A percentile compares a stretch with the other conserved stretches of the same genome.
Evolutionary conservation across 768 basidiomycete species (phyloP).

Genomic region (Xerocomellus amylosporus): DNA sequence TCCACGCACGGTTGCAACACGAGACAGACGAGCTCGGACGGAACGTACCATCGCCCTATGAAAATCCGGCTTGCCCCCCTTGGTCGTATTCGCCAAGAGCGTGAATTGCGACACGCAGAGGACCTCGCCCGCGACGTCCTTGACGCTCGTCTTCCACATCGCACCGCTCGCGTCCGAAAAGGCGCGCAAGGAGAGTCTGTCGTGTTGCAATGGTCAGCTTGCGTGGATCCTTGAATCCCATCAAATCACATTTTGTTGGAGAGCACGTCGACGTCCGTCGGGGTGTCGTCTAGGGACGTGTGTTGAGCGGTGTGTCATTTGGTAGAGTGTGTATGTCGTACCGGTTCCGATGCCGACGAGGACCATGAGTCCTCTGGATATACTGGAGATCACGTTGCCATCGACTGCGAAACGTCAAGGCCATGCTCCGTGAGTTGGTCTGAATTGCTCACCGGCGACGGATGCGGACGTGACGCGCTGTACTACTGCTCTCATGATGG

Average conservation of each 20-base stretch:
- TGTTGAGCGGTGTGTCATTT: conserved; percentile 4
- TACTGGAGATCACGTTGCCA: conserved; percentile 72
- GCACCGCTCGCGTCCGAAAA: conserved; percentile 61
- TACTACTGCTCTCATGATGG: conserved; percentile 76
- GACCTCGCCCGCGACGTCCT: conserved; percentile 86
- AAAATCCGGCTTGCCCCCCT: conserved; percentile 91
- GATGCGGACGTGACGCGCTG: conserved; percentile 84
- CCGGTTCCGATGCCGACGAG: conserved; percentile 86
- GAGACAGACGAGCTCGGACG: background rate
- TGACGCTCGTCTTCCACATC: conserved; percentile 88
- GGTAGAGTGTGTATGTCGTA: conserved; percentile 31
- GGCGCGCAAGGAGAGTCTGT: conserved; percentile 67
- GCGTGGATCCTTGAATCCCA: background rate
- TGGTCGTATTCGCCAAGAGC: conserved; percentile 79
- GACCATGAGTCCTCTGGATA: conserved; percentile 84
- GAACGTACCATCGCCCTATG: conserved; percentile 85
- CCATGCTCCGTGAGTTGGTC: background rate
- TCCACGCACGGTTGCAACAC: background rate
- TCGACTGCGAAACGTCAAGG: conserved; percentile 55
- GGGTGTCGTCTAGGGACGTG: conserved; percentile 66
- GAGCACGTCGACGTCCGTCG: conserved; percentile 65
- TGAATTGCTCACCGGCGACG: conserved; percentile 59
- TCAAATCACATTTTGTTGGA: conserved; percentile 76
- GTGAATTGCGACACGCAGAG: conserved; percentile 97
- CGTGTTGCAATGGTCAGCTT: conserved; percentile 5